A percentile compares a stretch with the other conserved stretches of the same genome.
Conservation (phyloP, 768 basidiomycete genomes). For the Fomitopsis serialis region DNA sequence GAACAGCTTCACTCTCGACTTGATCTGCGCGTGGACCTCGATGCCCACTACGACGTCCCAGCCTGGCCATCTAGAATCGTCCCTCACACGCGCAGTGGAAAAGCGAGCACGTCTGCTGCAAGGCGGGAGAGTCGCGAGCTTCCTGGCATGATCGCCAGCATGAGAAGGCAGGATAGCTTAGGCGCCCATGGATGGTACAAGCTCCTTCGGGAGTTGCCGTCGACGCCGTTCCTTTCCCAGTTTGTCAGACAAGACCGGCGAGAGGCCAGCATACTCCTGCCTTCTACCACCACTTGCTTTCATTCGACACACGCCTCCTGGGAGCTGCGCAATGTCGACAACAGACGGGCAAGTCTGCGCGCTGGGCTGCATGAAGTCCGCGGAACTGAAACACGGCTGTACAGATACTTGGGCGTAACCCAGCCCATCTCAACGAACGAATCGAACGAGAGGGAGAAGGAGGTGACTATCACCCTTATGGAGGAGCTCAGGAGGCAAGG, state of each 20-base stretch:
- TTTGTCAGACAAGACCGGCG: constrained; percentile 2
- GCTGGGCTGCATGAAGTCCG: neutral
- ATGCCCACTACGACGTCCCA: constrained; percentile 92
- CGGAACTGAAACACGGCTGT: neutral
- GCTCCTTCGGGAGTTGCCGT: neutral
- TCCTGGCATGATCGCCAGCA: constrained; percentile 14
- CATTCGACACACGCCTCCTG: neutral
- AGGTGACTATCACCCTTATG: constrained; percentile 82
- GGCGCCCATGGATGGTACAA: neutral
- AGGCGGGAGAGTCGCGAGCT: neutral
- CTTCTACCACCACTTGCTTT: neutral
- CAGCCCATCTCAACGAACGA: constrained; percentile 77
- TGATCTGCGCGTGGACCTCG: constrained; percentile 94
- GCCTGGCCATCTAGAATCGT: constrained; percentile 59
- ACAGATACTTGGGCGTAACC: constrained; percentile 76
- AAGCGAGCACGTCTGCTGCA: constrained; percentile 9
- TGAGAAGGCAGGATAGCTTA: constrained; percentile 1
- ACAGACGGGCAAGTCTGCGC: constrained; percentile 9
- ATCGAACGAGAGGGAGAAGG: constrained; percentile 74
- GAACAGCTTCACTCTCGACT: constrained; percentile 84
- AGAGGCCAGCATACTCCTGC: neutral
- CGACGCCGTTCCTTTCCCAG: neutral
- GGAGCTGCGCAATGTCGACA: constrained; percentile 7
- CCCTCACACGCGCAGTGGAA: constrained; percentile 1
- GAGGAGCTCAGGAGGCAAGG: constrained; percentile 83